phyloP scores from a whole-genome alignment of 2,329 filamentous ascomycete genomes.

The Penicillium brevicompactum region DNA sequence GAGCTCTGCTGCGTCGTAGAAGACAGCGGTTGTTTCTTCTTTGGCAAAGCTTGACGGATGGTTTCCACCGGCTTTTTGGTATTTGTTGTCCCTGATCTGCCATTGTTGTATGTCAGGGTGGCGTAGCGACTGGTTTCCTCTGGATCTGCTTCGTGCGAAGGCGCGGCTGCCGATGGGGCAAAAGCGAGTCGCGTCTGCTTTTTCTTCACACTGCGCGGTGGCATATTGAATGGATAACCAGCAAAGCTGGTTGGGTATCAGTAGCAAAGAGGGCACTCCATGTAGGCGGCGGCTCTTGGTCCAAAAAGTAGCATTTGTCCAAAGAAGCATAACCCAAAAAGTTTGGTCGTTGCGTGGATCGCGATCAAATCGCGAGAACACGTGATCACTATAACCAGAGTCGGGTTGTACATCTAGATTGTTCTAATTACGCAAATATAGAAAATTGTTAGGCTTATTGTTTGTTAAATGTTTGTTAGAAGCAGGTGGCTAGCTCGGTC shows the following conservation, averaged over 20 bases:
- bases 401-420: no score
- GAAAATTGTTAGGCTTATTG: no score
- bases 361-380: constrained; percentile 21
- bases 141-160: constrained; percentile 14
- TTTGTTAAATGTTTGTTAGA: neutral
- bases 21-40: neutral
- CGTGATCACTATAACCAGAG: constrained; percentile 15
- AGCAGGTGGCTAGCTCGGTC: neutral
- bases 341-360: constrained; percentile 1
- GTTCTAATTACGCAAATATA: neutral
- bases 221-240: constrained; percentile 24
- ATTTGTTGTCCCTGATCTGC: constrained; percentile 24
- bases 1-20: neutral
- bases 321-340: neutral
- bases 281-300: neutral
- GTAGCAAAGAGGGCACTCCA: neutral
- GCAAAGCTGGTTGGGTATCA: neutral
- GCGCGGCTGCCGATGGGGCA: constrained; percentile 35
- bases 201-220: constrained; percentile 32
- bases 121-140: constrained; percentile 32
- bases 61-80: constrained; percentile 4
- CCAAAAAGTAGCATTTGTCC: neutral
- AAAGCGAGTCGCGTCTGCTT: constrained; percentile 50
- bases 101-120: constrained; percentile 35
- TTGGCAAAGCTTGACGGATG: neutral